Base-by-base conservation (phyloP, 805 yeast species). In the Yarrowia deformans region DNA sequence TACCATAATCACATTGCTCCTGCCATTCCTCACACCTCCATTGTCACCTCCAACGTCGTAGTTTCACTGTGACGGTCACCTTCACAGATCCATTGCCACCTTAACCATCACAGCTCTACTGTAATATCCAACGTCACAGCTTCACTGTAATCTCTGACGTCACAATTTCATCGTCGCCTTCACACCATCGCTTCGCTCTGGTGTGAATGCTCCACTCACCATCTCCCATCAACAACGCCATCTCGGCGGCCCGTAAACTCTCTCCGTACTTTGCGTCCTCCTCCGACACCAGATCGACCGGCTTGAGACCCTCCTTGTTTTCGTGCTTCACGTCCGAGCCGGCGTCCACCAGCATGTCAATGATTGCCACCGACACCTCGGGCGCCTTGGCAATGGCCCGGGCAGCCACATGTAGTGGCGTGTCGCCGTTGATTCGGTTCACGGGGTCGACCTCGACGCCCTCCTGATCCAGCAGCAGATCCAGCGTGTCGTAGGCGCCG, bases 331-430 rank as follows among this genome's bases (percentile, higher is more conserved):
- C 91, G 78, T 93, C 95, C 1, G 95, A 88, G 2, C 99, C 98
- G 37, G 96, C 97, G 74, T 93, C 97, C 49, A 95, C 81, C 71
- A 95, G 84, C 76, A 89, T 90, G 74, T 91, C 97, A 13, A 88
- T 81, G 13, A 77, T 69, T 23, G 71, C 74, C 68, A 68, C 60
- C 3, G 60, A 63, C 46, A 63, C 56, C 70, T 91, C 97, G 0
- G 95, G 91, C 75, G 94, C 97, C 34, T 87, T 88, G 56, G 82
- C 81, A 14, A 93, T 83, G 77, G 90, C 94, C 71, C 84, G 85
- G 13, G 89, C 97, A 6, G 97, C 96, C 71, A 85, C 80, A 78
- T 94, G 98, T 72, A 95, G 83, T 14, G 99, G 98, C 0, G 98
- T 91, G 72, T 91, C 93, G 46, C 93, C 93, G 67, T 89, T 89